phyloP scores from a whole-genome alignment of 495 filamentous ascomycete genomes.

The Neurospora sp. region DNA sequence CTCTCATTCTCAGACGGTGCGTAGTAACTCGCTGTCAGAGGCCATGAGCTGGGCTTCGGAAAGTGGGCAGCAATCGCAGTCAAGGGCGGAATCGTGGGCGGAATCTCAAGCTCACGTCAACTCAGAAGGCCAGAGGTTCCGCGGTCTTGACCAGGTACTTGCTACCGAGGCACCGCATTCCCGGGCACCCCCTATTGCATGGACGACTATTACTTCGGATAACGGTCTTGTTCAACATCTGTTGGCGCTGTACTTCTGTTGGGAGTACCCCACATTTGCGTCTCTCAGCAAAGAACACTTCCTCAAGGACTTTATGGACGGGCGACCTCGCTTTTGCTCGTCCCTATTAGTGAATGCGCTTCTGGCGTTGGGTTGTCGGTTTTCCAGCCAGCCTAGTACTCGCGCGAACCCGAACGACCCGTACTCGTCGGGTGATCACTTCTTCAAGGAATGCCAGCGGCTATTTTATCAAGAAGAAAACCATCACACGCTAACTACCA shows the following conservation, averaged over 20 bases:
- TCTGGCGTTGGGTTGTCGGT: slow-evolving; percentile 62
- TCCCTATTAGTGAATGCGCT: slow-evolving; percentile 67
- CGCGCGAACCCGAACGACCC: slow-evolving; percentile 50
- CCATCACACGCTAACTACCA: slow-evolving; percentile 57
- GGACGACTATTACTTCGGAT: slow-evolving; percentile 55
- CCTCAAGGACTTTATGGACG: slow-evolving; percentile 48
- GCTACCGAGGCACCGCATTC: slow-evolving; percentile 24
- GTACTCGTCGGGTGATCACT: slow-evolving; percentile 59
- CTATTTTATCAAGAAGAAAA: slow-evolving; percentile 48
- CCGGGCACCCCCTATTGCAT: slow-evolving; percentile 33
- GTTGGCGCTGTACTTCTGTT: slow-evolving; percentile 65
- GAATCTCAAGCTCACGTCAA: slow-evolving; percentile 11
- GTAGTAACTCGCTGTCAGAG: slow-evolving; percentile 31
- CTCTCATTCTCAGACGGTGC: slow-evolving; percentile 26
- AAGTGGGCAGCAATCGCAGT: slow-evolving; percentile 19
- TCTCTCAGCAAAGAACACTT: slow-evolving; percentile 67
- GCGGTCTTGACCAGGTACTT: slow-evolving; percentile 28
- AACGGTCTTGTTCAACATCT: slow-evolving; percentile 49
- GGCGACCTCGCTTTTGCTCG: slow-evolving; percentile 54
- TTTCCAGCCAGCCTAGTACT: slow-evolving; percentile 55
- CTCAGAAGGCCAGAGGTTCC: slow-evolving; percentile 15
- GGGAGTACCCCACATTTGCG: slow-evolving; percentile 69
- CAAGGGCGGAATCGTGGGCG: slow-evolving; percentile 33
- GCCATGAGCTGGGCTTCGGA: slow-evolving; percentile 30
- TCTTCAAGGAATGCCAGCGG: slow-evolving; percentile 56